Evolutionary conservation across 345 rosid genomes (phyloP), one percentile per base, ranked within the genome.

Genomic region (Trapa incisa): DNA sequence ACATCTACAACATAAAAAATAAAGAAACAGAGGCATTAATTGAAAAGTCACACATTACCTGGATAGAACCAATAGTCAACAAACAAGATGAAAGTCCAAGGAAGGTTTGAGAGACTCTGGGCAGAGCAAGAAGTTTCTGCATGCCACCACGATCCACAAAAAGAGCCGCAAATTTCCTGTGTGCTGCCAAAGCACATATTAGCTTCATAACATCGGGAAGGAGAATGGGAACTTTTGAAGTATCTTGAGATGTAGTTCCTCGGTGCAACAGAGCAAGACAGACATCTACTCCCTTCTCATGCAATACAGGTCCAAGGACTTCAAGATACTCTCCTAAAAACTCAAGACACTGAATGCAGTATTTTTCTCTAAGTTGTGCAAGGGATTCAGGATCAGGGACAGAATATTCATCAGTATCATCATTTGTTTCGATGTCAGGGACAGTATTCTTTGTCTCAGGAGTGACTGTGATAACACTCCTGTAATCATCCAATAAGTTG

Each of bases 191-290:
- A 67, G 99, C 92, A 74, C 99, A 90, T 68, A 94, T 91, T 66
- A 94, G 86, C 85, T 94, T 94, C 97, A 89, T 88, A 73, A 94
- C 97, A 84, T 89, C 92, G 70, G 97, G 96, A 79, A 89, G 81
- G 54, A 94, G 79, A 47, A 74, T 71, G 38, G 76, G 73, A 60
- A 75, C 74, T 67, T 77, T 80, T 16, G 82, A 77, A 41, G 67
- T 74, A 69, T 80, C 89, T 70, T 77, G 87, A 52, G 69, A 57
- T 71, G 80, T 82, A 68, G 82, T 85, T 71, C 82, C 80, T 64
- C 83, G 81, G 64, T 88, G 96, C 74, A 94, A 78, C 67, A 94
- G 72, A 62, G 84, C 77, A 72, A 91, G 86, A 79, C 97, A 91
- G 32, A 94, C 99, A 75, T 94, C 97, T 52, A 91, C 99, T 66